Evolutionary conservation across 371 early-diverging fungal genomes (phyloP), one percentile per base, ranked within the genome.

Genomic region (Polyrhizophydium stewartii): DNA sequence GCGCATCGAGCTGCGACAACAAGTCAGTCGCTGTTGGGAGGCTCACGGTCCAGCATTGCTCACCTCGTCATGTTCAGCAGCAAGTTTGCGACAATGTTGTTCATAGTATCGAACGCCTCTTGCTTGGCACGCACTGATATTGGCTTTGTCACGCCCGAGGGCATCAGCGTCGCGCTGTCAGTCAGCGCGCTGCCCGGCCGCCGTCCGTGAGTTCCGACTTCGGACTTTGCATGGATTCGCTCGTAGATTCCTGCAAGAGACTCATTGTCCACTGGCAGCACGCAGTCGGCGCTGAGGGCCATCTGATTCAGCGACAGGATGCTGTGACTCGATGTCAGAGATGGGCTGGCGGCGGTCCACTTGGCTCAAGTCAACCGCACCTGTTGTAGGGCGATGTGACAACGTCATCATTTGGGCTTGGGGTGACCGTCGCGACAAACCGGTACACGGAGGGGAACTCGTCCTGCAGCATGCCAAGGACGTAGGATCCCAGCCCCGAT

Each of bases 181-280:
- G 49, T 58, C 16, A 65, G 21, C 41, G 63, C 53, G 27, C 30
- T 52, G 43, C 58, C 55, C 58, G 51, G 32, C 47, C 12, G 2
- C 35, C 63, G 17, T 70, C 32, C n/a, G n/a, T 25, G 31, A 25
- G 25, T 16, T 41, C 55, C 46, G 21, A 37, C 30, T 30, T 28
- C 43, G 32, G 61, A 25, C 31, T 62, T 38, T 0, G 59, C 6
- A 1, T 17, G 35, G 17, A 50, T 76, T 21, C 65, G 52, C 12
- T 69, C 68, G 75, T 74, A 81, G 63, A 87, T 74, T 67, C 77
- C 72, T 68, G 85, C 21, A 61, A 84, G 56, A 1, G 80, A 75
- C 59, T 87, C 78, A 64, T 89, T 89, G 52, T 88, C 90, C 35
- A 89, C 71, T 5, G 88, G 79, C 51, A 89, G 76, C 32, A 53